A percentile compares a stretch with the other conserved stretches of the same genome.
Conservation (phyloP, 495 filamentous ascomycete genomes). For the Pyronema domesticum region DNA sequence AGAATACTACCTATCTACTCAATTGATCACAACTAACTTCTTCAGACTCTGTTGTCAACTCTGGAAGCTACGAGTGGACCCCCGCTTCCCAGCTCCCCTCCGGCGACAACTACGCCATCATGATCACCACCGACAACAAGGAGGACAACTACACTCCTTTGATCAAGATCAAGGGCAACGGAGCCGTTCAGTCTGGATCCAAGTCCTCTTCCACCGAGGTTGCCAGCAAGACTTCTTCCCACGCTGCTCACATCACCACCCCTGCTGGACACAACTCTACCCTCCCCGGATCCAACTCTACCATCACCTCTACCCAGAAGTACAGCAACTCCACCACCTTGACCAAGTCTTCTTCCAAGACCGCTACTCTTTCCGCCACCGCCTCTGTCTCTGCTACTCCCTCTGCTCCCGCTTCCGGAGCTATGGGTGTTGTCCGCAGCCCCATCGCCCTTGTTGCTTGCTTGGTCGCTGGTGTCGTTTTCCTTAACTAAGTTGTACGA, state of each 20-base stretch:
- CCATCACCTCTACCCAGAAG: not conserved
- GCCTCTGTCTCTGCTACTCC: not conserved
- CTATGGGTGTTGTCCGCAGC: constrained; percentile 13
- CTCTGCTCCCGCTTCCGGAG: constrained; percentile 6
- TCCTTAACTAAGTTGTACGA: constrained; percentile 17
- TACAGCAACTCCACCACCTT: not conserved
- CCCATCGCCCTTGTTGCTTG: constrained; percentile 20
- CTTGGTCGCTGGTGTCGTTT: constrained; percentile 17
- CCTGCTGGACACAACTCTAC: constrained; percentile 1
- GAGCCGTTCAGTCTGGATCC: not conserved
- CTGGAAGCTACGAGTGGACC: constrained; percentile 11
- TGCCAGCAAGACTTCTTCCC: not conserved
- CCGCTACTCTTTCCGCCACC: not conserved
- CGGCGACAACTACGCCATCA: constrained; percentile 14
- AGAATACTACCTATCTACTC: not conserved
- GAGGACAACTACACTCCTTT: constrained; percentile 19
- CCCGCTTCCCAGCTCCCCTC: not conserved
- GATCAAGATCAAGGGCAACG: constrained; percentile 6
- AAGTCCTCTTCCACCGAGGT: not conserved
- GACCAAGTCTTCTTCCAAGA: not conserved
- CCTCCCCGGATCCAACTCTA: constrained; percentile 7
- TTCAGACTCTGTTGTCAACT: constrained; percentile 4
- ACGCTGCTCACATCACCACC: not conserved
- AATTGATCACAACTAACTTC: constrained; percentile 1
- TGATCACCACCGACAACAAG: constrained; percentile 6